Evolutionary conservation across 768 basidiomycete species (phyloP).

Genomic region (Macrolepiota dolichaula): DNA sequence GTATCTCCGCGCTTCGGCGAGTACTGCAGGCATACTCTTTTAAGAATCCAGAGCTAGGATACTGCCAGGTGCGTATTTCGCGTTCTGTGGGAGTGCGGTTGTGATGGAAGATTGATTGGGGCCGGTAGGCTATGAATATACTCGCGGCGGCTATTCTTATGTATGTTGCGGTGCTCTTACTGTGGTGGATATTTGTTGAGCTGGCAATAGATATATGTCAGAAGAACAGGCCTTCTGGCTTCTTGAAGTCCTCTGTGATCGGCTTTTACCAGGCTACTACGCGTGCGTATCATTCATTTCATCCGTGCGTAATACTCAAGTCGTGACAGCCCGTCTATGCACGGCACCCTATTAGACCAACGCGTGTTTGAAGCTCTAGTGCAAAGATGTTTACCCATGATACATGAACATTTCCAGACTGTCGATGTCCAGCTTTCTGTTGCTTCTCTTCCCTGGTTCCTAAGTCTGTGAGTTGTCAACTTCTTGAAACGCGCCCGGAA

Average conservation of each 20-base stretch:
- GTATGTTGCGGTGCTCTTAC: slow-evolving; percentile 35
- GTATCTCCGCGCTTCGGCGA: slow-evolving; percentile 78
- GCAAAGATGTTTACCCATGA: slow-evolving; percentile 82
- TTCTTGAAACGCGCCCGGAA: neutral
- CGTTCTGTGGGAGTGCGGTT: neutral
- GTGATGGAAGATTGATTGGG: slow-evolving; percentile 4
- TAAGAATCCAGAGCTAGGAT: slow-evolving; percentile 91
- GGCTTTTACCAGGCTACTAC: slow-evolving; percentile 96
- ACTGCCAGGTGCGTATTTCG: slow-evolving; percentile 69
- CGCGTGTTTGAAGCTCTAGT: slow-evolving; percentile 96
- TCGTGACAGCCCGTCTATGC: slow-evolving; percentile 83
- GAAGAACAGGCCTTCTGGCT: slow-evolving; percentile 99
- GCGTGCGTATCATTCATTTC: slow-evolving; percentile 49
- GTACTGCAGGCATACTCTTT: slow-evolving; percentile 96
- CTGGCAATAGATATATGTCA: slow-evolving; percentile 80
- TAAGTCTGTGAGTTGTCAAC: slow-evolving; percentile 73
- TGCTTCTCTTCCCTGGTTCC: slow-evolving; percentile 96
- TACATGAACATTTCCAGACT: slow-evolving; percentile 85
- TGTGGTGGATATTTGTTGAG: neutral
- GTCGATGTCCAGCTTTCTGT: slow-evolving; percentile 98
- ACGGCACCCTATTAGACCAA: slow-evolving; percentile 97
- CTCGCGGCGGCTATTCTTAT: slow-evolving; percentile 93
- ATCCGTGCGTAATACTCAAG: slow-evolving; percentile 2
- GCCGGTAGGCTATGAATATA: slow-evolving; percentile 88
- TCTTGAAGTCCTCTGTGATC: slow-evolving; percentile 90